phyloP scores from a whole-genome alignment of 306 rosid genomes.

The Prunus armeniaca region DNA sequence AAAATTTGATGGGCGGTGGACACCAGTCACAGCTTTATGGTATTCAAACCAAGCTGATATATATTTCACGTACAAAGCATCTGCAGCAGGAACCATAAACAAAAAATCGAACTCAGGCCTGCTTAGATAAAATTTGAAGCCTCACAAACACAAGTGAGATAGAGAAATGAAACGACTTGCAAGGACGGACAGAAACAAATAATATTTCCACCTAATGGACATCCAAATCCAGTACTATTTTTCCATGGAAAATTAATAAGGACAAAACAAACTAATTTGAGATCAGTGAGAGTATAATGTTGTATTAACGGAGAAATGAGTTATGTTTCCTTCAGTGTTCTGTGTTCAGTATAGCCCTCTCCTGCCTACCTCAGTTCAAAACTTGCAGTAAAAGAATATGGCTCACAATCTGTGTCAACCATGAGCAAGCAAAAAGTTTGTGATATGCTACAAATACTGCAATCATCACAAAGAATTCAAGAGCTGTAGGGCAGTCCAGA shows the following conservation, averaged over 20 bases:
- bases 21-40: neutral
- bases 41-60: neutral
- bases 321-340: neutral
- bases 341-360: neutral
- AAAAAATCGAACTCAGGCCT: neutral
- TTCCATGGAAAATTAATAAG: neutral
- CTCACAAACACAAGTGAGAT: neutral
- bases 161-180: neutral
- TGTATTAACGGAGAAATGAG: neutral
- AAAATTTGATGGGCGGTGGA: neutral
- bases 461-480: constrained; percentile 4
- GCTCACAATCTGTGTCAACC: neutral
- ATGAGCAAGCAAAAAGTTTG: neutral
- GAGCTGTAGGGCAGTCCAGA: neutral
- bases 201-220: neutral
- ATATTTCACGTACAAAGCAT: neutral
- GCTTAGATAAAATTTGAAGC: neutral
- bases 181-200: neutral
- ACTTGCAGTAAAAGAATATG: neutral
- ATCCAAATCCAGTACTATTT: neutral
- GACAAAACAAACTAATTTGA: neutral
- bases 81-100: constrained; percentile 1
- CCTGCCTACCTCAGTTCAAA: neutral
- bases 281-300: neutral
- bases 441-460: neutral